Base-by-base conservation (phyloP, 441 rosid genomes). In the Rhodomyrtus psidioides region DNA sequence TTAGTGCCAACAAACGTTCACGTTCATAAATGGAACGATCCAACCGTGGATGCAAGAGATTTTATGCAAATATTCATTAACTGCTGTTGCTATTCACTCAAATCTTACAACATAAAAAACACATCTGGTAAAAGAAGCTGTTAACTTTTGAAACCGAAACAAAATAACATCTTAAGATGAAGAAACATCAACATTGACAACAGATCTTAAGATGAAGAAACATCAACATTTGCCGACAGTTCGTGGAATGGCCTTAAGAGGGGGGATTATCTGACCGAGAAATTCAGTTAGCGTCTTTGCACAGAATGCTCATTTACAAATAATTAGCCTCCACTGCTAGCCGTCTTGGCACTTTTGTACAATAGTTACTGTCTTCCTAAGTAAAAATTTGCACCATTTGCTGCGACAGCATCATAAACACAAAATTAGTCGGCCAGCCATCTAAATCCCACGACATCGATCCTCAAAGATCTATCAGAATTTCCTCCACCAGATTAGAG, bases 401-500 rank as follows among this genome's bases (percentile, higher is more conserved):
- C 39, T 34, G 76, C 46, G 24, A 42, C 46, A 34, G 46, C 76
- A 65, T 85, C 90, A 87, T 44, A 82, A 83, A 81, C 51, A 83
- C 30, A 70, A 85, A 84, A 82, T 14, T 26, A 10, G 85, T 57
- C 1, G 23, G 84, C 46, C 26, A 49, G 51, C 51, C 51, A 1
- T 65, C 76, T 17, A 30, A 65, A 65, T 30, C 26, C 76, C 76
- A 65, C 3, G 16, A 39, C 55, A 27, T 34, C 81, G 83, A 15
- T 55, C 84, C 85, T 83, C 88, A 83, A 8, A 95, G 85, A 86
- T 95, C 97, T 5, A 23, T 86, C n/a, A 91, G 89, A 84, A 93
- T 85, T 89, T 95, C 98, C 82, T 94, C 95, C 13, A 97, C 87
- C 87, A 97, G 84, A 86, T 58, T 84, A 82, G 86, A 53, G 83